A percentile compares a stretch with the other conserved stretches of the same genome.
These are phyloP conservation scores for Metschnikowia rubicola DNA, from an alignment of 805 yeast species.

Conservation along the genomic window DNA sequence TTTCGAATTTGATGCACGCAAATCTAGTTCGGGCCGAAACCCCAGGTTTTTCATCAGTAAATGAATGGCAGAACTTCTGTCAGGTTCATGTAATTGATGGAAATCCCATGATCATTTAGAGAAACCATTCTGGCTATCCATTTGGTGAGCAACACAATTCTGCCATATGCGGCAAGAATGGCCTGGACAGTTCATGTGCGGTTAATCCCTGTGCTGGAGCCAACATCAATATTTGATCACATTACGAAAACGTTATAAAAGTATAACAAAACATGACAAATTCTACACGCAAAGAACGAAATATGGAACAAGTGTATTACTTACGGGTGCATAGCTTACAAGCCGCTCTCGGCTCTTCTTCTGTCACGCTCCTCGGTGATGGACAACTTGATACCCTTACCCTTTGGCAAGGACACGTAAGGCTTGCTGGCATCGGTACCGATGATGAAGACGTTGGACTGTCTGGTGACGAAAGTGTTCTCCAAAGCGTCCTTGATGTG, in stretches of 20 bases:
- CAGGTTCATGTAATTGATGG: no score
- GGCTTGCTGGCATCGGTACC: slow-evolving; percentile 92
- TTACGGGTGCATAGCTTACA: slow-evolving; percentile 18
- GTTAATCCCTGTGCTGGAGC: no score
- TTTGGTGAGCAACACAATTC: no score
- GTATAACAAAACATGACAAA: background rate
- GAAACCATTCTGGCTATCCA: no score
- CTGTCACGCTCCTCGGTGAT: slow-evolving; percentile 98
- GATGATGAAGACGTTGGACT: slow-evolving; percentile 86
- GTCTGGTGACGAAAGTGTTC: slow-evolving; percentile 94
- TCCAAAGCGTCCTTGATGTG: slow-evolving; percentile 94
- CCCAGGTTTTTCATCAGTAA: no score
- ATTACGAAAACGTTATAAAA: background rate
- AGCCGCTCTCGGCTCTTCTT: slow-evolving; percentile 74
- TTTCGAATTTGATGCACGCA: no score
- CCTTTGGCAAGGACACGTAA: slow-evolving; percentile 93
- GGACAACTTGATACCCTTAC: slow-evolving; percentile 96
- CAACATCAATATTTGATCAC: no score
- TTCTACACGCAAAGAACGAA: background rate
- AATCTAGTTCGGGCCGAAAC: no score
- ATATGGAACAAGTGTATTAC: background rate
- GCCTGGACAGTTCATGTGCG: no score
- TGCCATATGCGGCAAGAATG: no score
- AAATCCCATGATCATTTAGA: no score
- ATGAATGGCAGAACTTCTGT: no score